These are phyloP conservation scores for Zygosaccharomyces gambellarensis DNA, from an alignment of 805 yeast genomes.

Conservation along the genomic window DNA sequence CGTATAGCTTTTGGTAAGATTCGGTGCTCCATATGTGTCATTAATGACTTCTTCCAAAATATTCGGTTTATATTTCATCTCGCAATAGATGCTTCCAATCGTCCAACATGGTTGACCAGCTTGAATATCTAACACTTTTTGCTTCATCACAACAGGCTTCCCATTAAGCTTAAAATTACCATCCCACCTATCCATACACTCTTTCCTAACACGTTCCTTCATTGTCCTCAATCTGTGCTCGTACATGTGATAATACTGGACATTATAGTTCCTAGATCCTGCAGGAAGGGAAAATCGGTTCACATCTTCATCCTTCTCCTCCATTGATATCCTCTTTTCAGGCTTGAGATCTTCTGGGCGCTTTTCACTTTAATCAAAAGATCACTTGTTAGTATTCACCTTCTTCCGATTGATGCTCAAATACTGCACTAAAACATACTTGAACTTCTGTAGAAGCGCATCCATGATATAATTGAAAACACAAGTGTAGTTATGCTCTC, in stretches of 20 bases:
- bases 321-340: constrained; percentile 15
- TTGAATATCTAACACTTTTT: constrained; percentile 41
- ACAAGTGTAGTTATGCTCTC: background rate
- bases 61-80: constrained; percentile 79
- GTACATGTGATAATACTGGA: constrained; percentile 58
- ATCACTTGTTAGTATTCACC: background rate
- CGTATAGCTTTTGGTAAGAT: constrained; percentile 43
- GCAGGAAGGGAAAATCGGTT: constrained; percentile 27
- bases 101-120: constrained; percentile 61
- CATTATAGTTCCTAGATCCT: constrained; percentile 41
- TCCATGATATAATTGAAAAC: constrained; percentile 10
- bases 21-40: constrained; percentile 41
- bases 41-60: constrained; percentile 74
- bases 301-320: constrained; percentile 12
- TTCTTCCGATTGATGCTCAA: background rate
- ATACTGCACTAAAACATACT: constrained; percentile 8
- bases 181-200: constrained; percentile 55
- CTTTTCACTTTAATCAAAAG: constrained; percentile 7
- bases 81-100: constrained; percentile 80
- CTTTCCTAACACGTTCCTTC: constrained; percentile 42
- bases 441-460: constrained; percentile 15
- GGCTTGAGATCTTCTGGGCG: constrained; percentile 14
- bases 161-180: constrained; percentile 39
- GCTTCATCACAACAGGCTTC: constrained; percentile 37
- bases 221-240: constrained; percentile 46